Percentiles rank a stretch among this genome's conserved stretches.
phyloP scores from a whole-genome alignment of 495 filamentous ascomycete genomes.

The Pyronema domesticum region DNA sequence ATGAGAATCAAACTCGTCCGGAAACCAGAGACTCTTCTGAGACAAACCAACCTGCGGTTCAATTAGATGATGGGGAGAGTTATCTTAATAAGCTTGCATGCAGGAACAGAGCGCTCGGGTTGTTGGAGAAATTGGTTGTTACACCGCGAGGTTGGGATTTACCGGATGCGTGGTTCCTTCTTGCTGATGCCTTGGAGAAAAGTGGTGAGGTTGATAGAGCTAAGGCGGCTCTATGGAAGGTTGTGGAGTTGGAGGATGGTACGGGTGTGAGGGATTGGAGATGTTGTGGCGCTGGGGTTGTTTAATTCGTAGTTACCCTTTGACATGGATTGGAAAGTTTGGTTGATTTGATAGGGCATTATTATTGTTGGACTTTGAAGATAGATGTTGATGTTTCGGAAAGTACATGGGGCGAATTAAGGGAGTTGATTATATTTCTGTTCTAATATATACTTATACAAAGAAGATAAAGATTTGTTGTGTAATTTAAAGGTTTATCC shows the following conservation, averaged over 20 bases:
- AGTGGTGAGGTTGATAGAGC: conserved; percentile 69
- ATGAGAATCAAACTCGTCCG: conserved; percentile 52
- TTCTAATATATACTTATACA: no score
- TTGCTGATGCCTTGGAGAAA: conserved; percentile 71
- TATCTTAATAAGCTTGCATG: conserved; percentile 44
- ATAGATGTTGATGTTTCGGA: no score
- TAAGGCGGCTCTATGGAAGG: conserved; percentile 60
- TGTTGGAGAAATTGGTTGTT: conserved; percentile 66
- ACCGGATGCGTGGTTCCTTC: conserved; percentile 81
- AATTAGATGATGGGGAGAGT: conserved; percentile 10
- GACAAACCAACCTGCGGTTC: background rate
- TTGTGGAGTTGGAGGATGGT: conserved; percentile 53
- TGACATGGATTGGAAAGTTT: background rate
- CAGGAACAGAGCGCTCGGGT: conserved; percentile 66
- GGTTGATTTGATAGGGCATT: no score
- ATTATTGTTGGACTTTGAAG: no score
- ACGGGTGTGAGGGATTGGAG: conserved; percentile 33
- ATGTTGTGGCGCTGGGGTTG: conserved; percentile 1
- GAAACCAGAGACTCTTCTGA: conserved; percentile 13
- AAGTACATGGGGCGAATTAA: no score
- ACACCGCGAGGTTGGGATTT: conserved; percentile 80
- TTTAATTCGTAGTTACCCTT: background rate
- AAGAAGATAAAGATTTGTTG: no score
- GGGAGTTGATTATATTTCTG: no score
- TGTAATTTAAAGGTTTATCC: no score